phyloP scores from a whole-genome alignment of 2,329 filamentous ascomycete species.

The Fusarium liriodendri region DNA sequence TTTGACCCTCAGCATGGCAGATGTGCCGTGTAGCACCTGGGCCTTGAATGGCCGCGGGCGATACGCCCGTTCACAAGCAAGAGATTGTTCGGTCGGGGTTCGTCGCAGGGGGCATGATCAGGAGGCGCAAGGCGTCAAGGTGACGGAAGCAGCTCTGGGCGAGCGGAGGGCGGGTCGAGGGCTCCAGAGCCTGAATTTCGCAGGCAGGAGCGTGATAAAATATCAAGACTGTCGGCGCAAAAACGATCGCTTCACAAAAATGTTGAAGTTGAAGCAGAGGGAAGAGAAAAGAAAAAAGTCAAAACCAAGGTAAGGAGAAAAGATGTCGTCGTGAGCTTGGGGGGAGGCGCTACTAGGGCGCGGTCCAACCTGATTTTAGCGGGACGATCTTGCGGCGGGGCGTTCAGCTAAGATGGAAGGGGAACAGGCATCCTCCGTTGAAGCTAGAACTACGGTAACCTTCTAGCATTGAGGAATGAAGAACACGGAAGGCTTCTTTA shows the following conservation, averaged over 20 bases:
- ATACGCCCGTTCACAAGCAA: slow-evolving; percentile 21
- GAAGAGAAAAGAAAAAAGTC: background rate
- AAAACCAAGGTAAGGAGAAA: slow-evolving; percentile 9
- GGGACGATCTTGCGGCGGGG: slow-evolving; percentile 24
- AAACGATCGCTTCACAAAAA: background rate
- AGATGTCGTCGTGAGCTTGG: slow-evolving; percentile 30
- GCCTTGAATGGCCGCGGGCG: slow-evolving; percentile 19
- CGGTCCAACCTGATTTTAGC: slow-evolving; percentile 33
- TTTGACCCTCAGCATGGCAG: slow-evolving; percentile 50
- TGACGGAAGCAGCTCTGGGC: slow-evolving; percentile 5
- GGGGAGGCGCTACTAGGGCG: slow-evolving; percentile 35
- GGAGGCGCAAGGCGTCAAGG: slow-evolving; percentile 10
- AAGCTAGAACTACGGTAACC: background rate
- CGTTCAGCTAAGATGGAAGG: slow-evolving; percentile 25
- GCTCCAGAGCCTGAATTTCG: background rate
- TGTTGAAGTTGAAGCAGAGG: slow-evolving; percentile 7
- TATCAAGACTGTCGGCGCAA: background rate
- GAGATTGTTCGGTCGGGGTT: slow-evolving; percentile 11
- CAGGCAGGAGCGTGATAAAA: background rate
- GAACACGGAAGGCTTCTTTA: background rate
- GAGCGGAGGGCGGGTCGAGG: background rate
- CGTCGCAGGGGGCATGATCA: slow-evolving; percentile 25
- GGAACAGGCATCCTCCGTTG: slow-evolving; percentile 17
- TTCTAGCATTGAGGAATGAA: background rate
- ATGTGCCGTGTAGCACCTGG: slow-evolving; percentile 34